Conservation (phyloP, 1,284 basidiomycete genomes). For the Bondarzewia mesenterica region DNA sequence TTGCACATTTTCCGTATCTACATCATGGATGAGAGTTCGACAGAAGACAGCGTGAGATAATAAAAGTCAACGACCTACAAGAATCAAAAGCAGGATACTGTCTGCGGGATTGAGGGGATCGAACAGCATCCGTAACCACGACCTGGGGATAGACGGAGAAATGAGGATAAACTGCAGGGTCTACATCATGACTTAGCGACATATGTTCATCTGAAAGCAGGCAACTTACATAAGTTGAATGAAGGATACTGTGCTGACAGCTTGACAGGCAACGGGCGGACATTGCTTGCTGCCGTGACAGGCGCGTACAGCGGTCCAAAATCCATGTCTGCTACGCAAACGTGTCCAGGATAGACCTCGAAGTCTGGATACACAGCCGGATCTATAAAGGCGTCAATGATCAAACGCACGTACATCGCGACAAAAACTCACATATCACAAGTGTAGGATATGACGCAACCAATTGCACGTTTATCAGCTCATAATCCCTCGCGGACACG, state of each 20-base stretch:
- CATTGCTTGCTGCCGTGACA: no score
- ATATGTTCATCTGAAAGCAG: neutral
- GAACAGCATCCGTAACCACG: neutral
- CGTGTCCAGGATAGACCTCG: constrained; percentile 20
- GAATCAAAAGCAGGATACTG: neutral
- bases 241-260: constrained; percentile 15
- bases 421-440: constrained; percentile 8
- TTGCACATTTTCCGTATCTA: constrained; percentile 1
- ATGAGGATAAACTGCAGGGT: constrained; percentile 9
- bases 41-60: neutral
- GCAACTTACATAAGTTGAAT: constrained; percentile 25
- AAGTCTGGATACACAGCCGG: constrained; percentile 34
- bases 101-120: neutral
- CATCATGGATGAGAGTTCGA: neutral
- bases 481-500: neutral
- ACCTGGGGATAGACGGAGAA: neutral
- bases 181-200: neutral
- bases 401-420: constrained; percentile 4
- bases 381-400: constrained; percentile 18
- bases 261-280: no score
- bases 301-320: neutral
- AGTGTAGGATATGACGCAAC: constrained; percentile 5
- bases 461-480: constrained; percentile 1
- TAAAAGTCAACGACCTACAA: neutral
- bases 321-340: neutral